phyloP scores from a whole-genome alignment of 2,329 filamentous ascomycete species.

The Thielaviopsis euricoi region DNA sequence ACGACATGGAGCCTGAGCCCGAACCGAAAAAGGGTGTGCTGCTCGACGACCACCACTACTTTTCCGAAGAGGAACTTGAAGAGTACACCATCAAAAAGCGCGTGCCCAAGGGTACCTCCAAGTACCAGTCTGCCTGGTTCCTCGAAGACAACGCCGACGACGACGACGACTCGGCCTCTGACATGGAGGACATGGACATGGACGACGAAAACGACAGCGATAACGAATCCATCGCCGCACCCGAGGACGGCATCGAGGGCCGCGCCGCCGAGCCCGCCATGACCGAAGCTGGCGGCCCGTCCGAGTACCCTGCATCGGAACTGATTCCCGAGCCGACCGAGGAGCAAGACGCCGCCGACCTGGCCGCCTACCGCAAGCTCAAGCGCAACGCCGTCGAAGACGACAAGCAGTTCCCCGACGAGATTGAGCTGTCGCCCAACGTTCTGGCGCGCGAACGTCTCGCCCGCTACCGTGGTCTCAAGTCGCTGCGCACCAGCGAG shows the following conservation, averaged over 20 bases:
- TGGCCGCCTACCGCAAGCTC: conserved; percentile 64
- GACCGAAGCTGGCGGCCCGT: conserved; percentile 56
- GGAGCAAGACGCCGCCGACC: conserved; percentile 57
- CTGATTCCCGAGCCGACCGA: conserved; percentile 79
- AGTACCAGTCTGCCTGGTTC: conserved; percentile 91
- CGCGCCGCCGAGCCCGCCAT: conserved; percentile 41
- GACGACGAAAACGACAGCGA: conserved; percentile 37
- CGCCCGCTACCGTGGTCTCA: conserved; percentile 74
- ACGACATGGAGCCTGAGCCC: conserved; percentile 26
- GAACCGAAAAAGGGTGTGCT: conserved; percentile 65
- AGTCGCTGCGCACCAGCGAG: conserved; percentile 70
- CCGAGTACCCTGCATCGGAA: conserved; percentile 87
- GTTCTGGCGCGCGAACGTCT: conserved; percentile 75
- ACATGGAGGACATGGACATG: conserved; percentile 44
- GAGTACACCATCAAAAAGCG: conserved; percentile 49
- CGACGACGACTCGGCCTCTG: conserved; percentile 51
- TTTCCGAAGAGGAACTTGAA: conserved; percentile 66
- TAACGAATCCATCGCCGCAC: conserved; percentile 44
- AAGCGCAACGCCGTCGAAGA: conserved; percentile 72
- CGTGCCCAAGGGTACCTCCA: conserved; percentile 79
- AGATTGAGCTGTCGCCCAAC: conserved; percentile 83
- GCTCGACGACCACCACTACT: conserved; percentile 94
- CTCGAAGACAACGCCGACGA: conserved; percentile 66
- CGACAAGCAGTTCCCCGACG: conserved; percentile 90
- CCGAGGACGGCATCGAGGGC: conserved; percentile 71